Base-by-base conservation (phyloP, 345 rosid species). In the Theobroma cacao region DNA sequence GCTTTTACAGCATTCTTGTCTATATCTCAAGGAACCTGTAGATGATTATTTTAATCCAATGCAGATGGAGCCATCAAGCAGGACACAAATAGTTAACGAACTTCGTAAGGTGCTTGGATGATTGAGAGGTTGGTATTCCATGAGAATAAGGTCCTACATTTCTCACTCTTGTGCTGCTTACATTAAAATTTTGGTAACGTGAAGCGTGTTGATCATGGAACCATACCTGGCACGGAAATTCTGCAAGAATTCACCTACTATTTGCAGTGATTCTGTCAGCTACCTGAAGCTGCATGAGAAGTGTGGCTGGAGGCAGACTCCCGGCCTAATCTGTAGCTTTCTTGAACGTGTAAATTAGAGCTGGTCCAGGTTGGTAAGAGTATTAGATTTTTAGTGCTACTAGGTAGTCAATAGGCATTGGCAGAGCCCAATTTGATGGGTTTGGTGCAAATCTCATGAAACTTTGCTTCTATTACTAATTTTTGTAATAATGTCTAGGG, bases 21-120 rank as follows among this genome's bases (percentile, higher is more conserved):
- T 52, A 45, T 41, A 8, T 70, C 14, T 68, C 14, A 79, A 3
- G n/a, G 24, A 81, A 58, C 34, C 18, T 65, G 9, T 69, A 67
- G 48, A 31, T 80, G 66, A 75, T 78, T 64, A 45, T 83, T 79
- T 83, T 36, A 72, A 75, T 66, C 53, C 14, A 55, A 72, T 82
- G 94, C 93, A 93, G 99, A 90, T 95, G 90, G 98, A 95, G 76
- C 90, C 94, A 17, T 88, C 94, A 31, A 86, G 80, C 78, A 74
- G 91, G 81, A 82, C 72, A 38, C 80, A 84, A 72, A 64, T 93
- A 75, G 84, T 88, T 38, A 80, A 80, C 53, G 96, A 88, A 61
- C 83, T 93, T 22, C 88, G 88, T 0, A 87, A 90, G 85, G 93
- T 86, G 77, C 87, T 93, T 20, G 72, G 74, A 61, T 91, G 82